Percentiles rank a stretch among this genome's conserved stretches.
Evolutionary conservation across 1,139 yeast genomes (phyloP).

Genomic region (Sugiyamaella neomexicana): DNA sequence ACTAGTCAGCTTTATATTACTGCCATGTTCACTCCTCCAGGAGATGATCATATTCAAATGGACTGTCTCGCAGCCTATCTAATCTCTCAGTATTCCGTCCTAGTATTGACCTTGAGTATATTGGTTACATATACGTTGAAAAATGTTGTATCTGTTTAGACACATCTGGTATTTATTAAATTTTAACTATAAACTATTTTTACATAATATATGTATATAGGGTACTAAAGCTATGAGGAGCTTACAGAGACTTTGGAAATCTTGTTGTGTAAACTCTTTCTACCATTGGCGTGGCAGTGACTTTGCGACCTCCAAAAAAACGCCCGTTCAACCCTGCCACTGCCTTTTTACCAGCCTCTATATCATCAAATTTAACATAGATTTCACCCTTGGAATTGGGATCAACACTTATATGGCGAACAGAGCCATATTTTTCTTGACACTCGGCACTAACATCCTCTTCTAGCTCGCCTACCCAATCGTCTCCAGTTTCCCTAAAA

Average conservation of each 20-base stretch:
- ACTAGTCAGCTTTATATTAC: slow-evolving; percentile 82
- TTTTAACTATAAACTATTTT: not conserved
- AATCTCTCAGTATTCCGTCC: slow-evolving; percentile 63
- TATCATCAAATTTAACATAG: slow-evolving; percentile 38
- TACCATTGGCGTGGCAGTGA: slow-evolving; percentile 38
- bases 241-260: slow-evolving; percentile 19
- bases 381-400: slow-evolving; percentile 40
- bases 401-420: slow-evolving; percentile 40
- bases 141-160: slow-evolving; percentile 32
- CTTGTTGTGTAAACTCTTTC: slow-evolving; percentile 39
- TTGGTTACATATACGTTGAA: slow-evolving; percentile 43
- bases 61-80: slow-evolving; percentile 77
- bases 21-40: slow-evolving; percentile 72
- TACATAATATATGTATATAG: not conserved
- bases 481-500: slow-evolving; percentile 39
- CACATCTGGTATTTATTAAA: not conserved
- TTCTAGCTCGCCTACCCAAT: slow-evolving; percentile 42
- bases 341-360: slow-evolving; percentile 38
- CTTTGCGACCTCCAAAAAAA: slow-evolving; percentile 40
- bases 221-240: not conserved
- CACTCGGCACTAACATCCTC: slow-evolving; percentile 44
- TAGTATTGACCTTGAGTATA: slow-evolving; percentile 61
- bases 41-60: slow-evolving; percentile 61
- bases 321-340: slow-evolving; percentile 41
- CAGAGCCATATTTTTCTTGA: slow-evolving; percentile 42